phyloP scores from a whole-genome alignment of 139 green algal genomes.

The Mychonastes homosphaera region DNA sequence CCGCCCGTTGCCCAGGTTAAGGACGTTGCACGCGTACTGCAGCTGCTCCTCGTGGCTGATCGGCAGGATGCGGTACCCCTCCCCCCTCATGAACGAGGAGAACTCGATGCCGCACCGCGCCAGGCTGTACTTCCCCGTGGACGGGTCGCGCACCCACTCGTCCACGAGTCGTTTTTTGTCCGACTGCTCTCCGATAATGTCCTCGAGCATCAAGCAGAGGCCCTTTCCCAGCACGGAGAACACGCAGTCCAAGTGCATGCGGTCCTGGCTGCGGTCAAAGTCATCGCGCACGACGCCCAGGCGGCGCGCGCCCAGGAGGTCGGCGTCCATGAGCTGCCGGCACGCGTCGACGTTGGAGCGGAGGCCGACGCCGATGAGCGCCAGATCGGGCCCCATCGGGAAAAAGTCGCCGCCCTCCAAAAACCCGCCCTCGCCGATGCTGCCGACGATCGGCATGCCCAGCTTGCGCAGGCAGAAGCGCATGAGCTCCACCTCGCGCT shows the following conservation, averaged over 20 bases:
- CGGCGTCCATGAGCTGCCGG: slow-evolving; percentile 77
- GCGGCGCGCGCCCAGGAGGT: slow-evolving; percentile 69
- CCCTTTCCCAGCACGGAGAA: slow-evolving; percentile 74
- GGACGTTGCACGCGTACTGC: slow-evolving; percentile 80
- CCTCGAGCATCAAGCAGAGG: slow-evolving; percentile 82
- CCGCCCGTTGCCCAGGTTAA: slow-evolving; percentile 74
- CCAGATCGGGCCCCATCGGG: slow-evolving; percentile 59
- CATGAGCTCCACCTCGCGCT: slow-evolving; percentile 83
- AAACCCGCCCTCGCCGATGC: slow-evolving; percentile 62
- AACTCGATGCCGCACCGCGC: slow-evolving; percentile 62
- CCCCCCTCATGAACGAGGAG: slow-evolving; percentile 52
- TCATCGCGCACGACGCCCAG: slow-evolving; percentile 83
- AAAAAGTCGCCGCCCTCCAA: slow-evolving; percentile 95
- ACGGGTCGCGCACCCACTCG: slow-evolving; percentile 37
- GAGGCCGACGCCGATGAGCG: slow-evolving; percentile 80
- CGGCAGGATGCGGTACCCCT: slow-evolving; percentile 87
- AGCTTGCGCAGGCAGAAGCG: slow-evolving; percentile 80
- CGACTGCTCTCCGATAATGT: slow-evolving; percentile 66
- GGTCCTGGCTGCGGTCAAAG: slow-evolving; percentile 85
- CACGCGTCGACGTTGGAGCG: slow-evolving; percentile 78
- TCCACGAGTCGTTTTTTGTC: slow-evolving; percentile 68
- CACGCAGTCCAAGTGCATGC: slow-evolving; percentile 96
- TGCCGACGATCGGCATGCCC: slow-evolving; percentile 63
- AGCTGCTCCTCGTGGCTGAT: slow-evolving; percentile 77
- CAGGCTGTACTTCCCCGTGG: slow-evolving; percentile 38